Base-by-base conservation (phyloP, 2,329 filamentous ascomycete genomes). In the Myriangium duriaei region DNA sequence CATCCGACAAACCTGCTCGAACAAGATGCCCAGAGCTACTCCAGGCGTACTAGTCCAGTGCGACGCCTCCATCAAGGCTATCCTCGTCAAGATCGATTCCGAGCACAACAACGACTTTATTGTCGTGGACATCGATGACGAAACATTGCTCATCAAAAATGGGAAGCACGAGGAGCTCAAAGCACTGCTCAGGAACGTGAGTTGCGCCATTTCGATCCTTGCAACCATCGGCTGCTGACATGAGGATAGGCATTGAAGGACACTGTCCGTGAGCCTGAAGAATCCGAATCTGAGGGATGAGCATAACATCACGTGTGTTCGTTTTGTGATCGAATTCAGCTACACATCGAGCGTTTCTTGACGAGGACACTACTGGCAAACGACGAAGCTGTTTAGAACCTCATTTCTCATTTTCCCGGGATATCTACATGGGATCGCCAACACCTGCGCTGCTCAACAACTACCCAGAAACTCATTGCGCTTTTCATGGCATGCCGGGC, bases 1-100 rank as follows among this genome's bases (percentile, higher is more conserved):
- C n/a, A n/a, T n/a, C 5, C 14, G 12, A 17, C 15, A 31, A 13
- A 32, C 19, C 11, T 32, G 21, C 7, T n/a, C 21, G 21, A 26
- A 30, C 32, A 42, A 18, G n/a, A 52, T 52, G 49, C 49, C 49
- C 15, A 43, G 47, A 17, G 49, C 49, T 12, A 45, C 45, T 12
- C 42, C 45, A 39, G 49, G 81, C 45, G 77, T 83, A 17, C 70
- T 88, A 46, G 76, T 88, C 59, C 75, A 85, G 59, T 85, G 80
- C 60, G 82, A 88, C 55, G 79, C 82, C n/a, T 83, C 80, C 31
- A 86, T 88, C 69, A 87, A 86, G 61, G 81, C 82, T 45, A 85
- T 87, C 64, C 79, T 88, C 52, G 67, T 82, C 49, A 81, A 77
- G 51, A 81, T 88, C 48, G 79, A 88, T 59, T 72, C 66, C 50